Base-by-base conservation (phyloP, 2,329 filamentous ascomycete species). In the Erysiphe pulchra region DNA sequence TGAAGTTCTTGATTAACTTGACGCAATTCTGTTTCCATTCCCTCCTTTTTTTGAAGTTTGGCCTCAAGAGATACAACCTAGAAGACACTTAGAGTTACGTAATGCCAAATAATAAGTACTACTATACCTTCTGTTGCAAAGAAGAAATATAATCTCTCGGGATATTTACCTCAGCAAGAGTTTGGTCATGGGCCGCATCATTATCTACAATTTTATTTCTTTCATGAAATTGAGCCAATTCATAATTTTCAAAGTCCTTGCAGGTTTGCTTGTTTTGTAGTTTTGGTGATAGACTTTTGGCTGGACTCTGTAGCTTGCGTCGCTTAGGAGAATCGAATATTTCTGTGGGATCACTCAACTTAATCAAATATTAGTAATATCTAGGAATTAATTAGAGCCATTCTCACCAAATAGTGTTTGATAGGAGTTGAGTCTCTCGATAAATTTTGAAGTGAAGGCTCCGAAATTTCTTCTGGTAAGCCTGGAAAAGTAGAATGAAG, bases 1-100 rank as follows among this genome's bases (percentile, higher is more conserved):
- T 71, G 64, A 0, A 71, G 60, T 1, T 56, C 58, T 32, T 61
- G 54, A 31, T 69, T 65, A 1, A 65, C 57, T 14, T 60, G 57
- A 31, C 63, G 62, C 32, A 65, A 62, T 40, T 62, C 54, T 0
- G 51, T 49, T 28, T 63, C 61, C 16, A 55, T 54, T 20, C 57
- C 56, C n/a, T 53, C 51, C 42, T 44, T 51, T 7, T 14, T 40
- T 14, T 46, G 46, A 11, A 58, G 39, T 36, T 53, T 45, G 3
- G 41, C 31, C 47, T 67, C 56, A 4, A 69, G 53, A 13, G 59
- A 55, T 6, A 51, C 53, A 24, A 65, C 57, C 63, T 51, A 16
- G 16, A 16, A 17, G n/a, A 9, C 24, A 28, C 4, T 28, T 28
- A 28, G 24, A 28, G 8, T 28, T 28, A 28, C 7, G 24, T 28